Base-by-base conservation (phyloP, 2,329 filamentous ascomycete species). In the Myriosclerotinia duriaeana region DNA sequence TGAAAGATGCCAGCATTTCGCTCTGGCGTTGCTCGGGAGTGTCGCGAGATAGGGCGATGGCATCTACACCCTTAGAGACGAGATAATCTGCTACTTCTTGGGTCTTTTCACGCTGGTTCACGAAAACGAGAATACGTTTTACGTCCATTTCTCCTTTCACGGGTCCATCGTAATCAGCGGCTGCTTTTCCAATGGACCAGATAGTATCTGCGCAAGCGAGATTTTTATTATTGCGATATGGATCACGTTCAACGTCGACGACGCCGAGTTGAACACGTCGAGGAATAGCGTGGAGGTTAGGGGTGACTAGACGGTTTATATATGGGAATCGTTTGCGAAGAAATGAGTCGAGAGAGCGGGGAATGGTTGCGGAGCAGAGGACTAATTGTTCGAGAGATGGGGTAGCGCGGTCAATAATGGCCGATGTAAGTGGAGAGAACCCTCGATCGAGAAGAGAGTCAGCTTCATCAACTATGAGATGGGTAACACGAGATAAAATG, bases 321-420 rank as follows among this genome's bases (percentile, higher is more conserved):
- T 91, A 84, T 0, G 95, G 94, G 77, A 93, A 97, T 70, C 89
- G 88, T 69, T 87, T 86, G 63, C 87, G 86, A n/a, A 99, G 84
- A 77, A 90, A 92, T 71, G 86, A 89, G 80, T 99, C 95, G 22
- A 99, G 85, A 72, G 91, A 91, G 70, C 89, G 87, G 2, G 96
- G 95, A 69, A 99, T 98, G 6, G 95, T 99, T 62, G 95, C 95
- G 4, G 94, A 98, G 81, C 95, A 99, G 70, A 98, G 86, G 56
- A 99, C 84, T 34, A 99, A 83, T 76, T 97, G 91, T 75, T 92
- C 87, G 56, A 98, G 80, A 0, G 92, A 95, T 0, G 94, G 92
- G 8, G 87, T 84, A 1, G 89, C 86, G 67, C 90, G 89, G 74
- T 96, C 91, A 70, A 99, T 85, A 71, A 99, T 91, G 65, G 86